A percentile compares a stretch with the other conserved stretches of the same genome.
phyloP scores from a whole-genome alignment of 2,329 filamentous ascomycete species.

The Neopestalotiopsis sp. region DNA sequence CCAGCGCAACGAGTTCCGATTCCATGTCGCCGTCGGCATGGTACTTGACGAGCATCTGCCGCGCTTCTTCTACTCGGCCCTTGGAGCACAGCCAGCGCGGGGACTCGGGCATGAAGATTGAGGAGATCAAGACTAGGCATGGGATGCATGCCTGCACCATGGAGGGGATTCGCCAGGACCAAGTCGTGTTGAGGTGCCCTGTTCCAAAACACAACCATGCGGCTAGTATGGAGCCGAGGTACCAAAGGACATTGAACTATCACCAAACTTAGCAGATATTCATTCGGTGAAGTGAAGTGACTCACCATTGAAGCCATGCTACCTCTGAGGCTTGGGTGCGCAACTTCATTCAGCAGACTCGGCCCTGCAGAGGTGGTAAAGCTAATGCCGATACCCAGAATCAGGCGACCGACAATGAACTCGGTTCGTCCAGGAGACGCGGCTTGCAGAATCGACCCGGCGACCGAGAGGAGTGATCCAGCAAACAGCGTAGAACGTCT shows the following conservation, averaged over 20 bases:
- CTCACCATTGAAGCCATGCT: conserved; percentile 51
- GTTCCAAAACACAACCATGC: conserved; percentile 16
- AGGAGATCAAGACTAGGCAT: background rate
- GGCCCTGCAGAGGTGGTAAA: conserved; percentile 10
- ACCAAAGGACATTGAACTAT: conserved; percentile 26
- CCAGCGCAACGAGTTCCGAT: background rate
- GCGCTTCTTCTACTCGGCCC: conserved; percentile 18
- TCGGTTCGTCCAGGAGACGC: conserved; percentile 41
- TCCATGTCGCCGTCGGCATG: conserved; percentile 19
- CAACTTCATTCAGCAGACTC: conserved; percentile 39
- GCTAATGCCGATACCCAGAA: background rate
- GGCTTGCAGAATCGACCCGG: background rate
- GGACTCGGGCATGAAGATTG: conserved; percentile 14
- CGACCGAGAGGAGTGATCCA: background rate
- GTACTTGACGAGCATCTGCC: conserved; percentile 9
- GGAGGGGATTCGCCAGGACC: conserved; percentile 18
- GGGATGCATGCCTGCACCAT: conserved; percentile 8
- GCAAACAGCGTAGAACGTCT: background rate
- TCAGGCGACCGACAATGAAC: conserved; percentile 56
- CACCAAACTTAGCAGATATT: background rate
- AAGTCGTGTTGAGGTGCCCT: background rate
- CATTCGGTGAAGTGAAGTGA: conserved; percentile 61
- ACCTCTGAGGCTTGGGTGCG: conserved; percentile 50
- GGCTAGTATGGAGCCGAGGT: conserved; percentile 15
- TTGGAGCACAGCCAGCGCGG: conserved; percentile 19